A percentile compares a stretch with the other conserved stretches of the same genome.
These are phyloP conservation scores for Sophora flavescens DNA, from an alignment of 306 rosid genomes.

Conservation along the genomic window DNA sequence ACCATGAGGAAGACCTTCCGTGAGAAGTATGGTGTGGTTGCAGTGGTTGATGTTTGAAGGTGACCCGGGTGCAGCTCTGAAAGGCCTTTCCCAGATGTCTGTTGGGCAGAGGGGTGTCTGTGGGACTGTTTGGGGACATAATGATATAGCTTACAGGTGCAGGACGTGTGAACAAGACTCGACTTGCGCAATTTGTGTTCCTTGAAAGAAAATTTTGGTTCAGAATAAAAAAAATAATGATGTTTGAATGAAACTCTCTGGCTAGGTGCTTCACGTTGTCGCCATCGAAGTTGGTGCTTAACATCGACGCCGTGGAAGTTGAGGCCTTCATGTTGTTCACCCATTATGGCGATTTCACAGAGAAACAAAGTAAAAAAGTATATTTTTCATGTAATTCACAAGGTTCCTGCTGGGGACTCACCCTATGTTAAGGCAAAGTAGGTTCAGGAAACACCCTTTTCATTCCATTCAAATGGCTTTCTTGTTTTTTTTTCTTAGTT, in stretches of 20 bases:
- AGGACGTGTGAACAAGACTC: slow-evolving; percentile 91
- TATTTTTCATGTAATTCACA: slow-evolving; percentile 74
- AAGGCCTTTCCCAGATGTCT: slow-evolving; percentile 65
- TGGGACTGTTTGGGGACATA: slow-evolving; percentile 90
- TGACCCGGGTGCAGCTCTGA: slow-evolving; percentile 63
- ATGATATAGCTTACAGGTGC: slow-evolving; percentile 90
- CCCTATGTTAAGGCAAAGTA: slow-evolving; percentile 95
- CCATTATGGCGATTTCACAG: slow-evolving; percentile 64
- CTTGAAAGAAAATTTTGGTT: too few species aligned
- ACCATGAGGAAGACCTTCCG: slow-evolving; percentile 58
- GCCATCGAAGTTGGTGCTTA: too few species aligned
- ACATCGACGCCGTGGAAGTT: slow-evolving; percentile 44
- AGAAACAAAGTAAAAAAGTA: slow-evolving; percentile 58
- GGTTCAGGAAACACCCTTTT: slow-evolving; percentile 70
- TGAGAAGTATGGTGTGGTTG: slow-evolving; percentile 90
- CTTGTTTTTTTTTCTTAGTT: background rate
- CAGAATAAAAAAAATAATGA: too few species aligned
- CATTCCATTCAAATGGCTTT: background rate
- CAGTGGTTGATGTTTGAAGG: slow-evolving; percentile 97
- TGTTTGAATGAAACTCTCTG: slow-evolving; percentile 49
- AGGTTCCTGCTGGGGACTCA: slow-evolving; percentile 92
- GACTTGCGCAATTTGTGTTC: slow-evolving; percentile 97
- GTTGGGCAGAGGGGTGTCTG: slow-evolving; percentile 90
- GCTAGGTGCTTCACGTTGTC: slow-evolving; percentile 69
- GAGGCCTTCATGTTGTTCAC: slow-evolving; percentile 42